Evolutionary conservation across 305 asterid genomes (phyloP), one percentile per base, ranked within the genome.

Genomic region (Plantago coronopus): DNA sequence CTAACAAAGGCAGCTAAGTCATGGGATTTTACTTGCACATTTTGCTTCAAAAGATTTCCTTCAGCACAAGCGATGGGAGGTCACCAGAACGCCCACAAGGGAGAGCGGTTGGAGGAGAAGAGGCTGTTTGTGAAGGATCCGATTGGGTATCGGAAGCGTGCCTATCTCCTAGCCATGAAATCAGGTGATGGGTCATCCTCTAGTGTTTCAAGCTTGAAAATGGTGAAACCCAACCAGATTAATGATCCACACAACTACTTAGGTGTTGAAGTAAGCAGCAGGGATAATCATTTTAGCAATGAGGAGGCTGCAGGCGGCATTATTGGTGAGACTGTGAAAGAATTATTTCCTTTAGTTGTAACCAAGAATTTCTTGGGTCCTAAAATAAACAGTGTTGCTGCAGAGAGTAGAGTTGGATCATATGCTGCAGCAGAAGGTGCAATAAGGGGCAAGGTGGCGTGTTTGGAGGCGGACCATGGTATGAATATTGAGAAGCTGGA

Each of bases 11-110:
- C 55, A 53, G 79, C 72, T 0, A 74, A 65, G 63, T 54, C 80
- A 7, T 75, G 83, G 79, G 83, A 82, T 1, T 82, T 79, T 64
- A 79, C 80, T 9, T 82, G 88, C 76, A 65, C 83, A 0, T 79
- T 82, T 38, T 82, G 88, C 78, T 77, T 82, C 81, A 79, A 79
- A 56, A 63, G 54, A 54, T 82, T 82, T 21, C 64, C 83, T 0
- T 79, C 82, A 3, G 88, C 85, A 27, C 85, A 82, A 40, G 85
- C 88, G 23, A 54, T 82, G 83, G 88, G 85, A 1, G 85, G 88
- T 25, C 88, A 82, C 13, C 85, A 77, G 50, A 79, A 79, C 45
- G 88, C 85, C 53, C 88, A 82, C 40, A 71, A 78, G 43, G 57
- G 8, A 23, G 79, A 79, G 79, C 79, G 85, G 2, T 16, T 50